Conservation (phyloP, 1,139 yeast genomes). For the Geotrichum macrosporum region DNA sequence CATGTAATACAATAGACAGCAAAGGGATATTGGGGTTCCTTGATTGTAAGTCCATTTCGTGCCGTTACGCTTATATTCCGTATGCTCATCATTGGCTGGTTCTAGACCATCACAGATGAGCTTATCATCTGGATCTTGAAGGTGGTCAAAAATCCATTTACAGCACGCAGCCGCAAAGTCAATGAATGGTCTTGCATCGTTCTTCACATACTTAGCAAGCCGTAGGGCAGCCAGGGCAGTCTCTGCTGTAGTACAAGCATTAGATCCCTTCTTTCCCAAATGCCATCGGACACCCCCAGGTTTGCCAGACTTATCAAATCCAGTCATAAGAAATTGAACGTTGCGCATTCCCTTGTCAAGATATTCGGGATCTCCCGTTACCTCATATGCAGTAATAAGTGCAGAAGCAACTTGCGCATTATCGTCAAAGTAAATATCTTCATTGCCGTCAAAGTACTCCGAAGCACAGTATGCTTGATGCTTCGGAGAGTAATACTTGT, state of each 20-base stretch:
- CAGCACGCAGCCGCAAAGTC: constrained; percentile 53
- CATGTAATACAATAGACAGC: constrained; percentile 48
- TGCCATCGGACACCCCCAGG: constrained; percentile 69
- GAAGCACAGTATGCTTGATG: constrained; percentile 57
- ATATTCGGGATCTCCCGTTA: constrained; percentile 52
- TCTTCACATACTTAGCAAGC: constrained; percentile 47
- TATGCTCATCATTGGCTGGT: constrained; percentile 41
- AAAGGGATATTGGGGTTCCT: constrained; percentile 60
- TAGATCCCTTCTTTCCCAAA: constrained; percentile 53
- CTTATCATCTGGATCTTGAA: constrained; percentile 54
- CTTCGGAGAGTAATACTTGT: constrained; percentile 50
- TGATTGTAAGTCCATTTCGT: constrained; percentile 68
- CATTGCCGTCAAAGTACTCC: constrained; percentile 52
- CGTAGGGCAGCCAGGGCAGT: constrained; percentile 65
- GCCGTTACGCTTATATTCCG: constrained; percentile 43
- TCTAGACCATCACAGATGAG: constrained; percentile 59
- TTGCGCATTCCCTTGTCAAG: constrained; percentile 57
- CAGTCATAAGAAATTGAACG: constrained; percentile 61
- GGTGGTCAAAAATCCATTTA: constrained; percentile 50
- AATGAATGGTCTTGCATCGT: constrained; percentile 44
- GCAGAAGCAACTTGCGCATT: constrained; percentile 73
- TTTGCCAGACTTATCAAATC: constrained; percentile 44
- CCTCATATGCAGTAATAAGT: constrained; percentile 63
- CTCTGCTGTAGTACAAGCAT: constrained; percentile 67
- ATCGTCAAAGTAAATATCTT: constrained; percentile 68